A percentile compares a stretch with the other conserved stretches of the same genome.
These are phyloP conservation scores for Apophysomyces ossiformis DNA, from an alignment of 371 early-diverging fungal genomes.

Conservation along the genomic window DNA sequence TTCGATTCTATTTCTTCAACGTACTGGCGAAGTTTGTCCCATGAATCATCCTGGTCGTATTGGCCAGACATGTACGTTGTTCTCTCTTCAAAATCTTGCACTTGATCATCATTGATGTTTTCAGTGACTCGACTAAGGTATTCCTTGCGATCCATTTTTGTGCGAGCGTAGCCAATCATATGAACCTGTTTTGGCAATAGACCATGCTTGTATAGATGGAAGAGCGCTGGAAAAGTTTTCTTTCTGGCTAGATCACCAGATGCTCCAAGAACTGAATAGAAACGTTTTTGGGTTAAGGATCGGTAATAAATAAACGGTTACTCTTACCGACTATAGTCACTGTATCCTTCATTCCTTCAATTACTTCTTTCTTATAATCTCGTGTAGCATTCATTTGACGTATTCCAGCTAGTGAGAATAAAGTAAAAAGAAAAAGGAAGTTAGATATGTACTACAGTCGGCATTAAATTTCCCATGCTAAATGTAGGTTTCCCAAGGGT, in stretches of 20 bases:
- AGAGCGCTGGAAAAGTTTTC: conserved; percentile 98
- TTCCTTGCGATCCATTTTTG: conserved; percentile 73
- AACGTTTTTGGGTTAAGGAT: background rate
- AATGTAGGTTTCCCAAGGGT: background rate
- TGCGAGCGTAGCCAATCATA: conserved; percentile 97
- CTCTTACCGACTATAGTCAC: conserved; percentile 26
- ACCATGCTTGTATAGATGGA: conserved; percentile 75
- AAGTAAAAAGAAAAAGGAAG: conserved; percentile 12
- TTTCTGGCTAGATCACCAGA: conserved; percentile 97
- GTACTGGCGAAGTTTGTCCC: conserved; percentile 62
- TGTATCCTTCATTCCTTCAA: conserved; percentile 23
- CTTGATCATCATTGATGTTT: conserved; percentile 67
- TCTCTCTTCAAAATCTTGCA: conserved; percentile 21
- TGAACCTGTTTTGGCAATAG: conserved; percentile 77
- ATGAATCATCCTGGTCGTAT: conserved; percentile 86
- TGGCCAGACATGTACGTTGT: conserved; percentile 62
- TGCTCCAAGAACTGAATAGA: conserved; percentile 79
- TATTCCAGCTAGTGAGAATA: background rate
- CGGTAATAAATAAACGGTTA: background rate
- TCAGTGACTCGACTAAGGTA: conserved; percentile 80
- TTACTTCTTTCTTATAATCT: conserved; percentile 17
- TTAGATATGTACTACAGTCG: background rate
- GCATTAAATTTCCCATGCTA: conserved; percentile 3
- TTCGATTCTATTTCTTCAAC: conserved; percentile 61
- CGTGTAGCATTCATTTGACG: conserved; percentile 5